These are phyloP conservation scores for Grosmannia serpens DNA, from an alignment of 2,329 filamentous ascomycete genomes.

Conservation along the genomic window DNA sequence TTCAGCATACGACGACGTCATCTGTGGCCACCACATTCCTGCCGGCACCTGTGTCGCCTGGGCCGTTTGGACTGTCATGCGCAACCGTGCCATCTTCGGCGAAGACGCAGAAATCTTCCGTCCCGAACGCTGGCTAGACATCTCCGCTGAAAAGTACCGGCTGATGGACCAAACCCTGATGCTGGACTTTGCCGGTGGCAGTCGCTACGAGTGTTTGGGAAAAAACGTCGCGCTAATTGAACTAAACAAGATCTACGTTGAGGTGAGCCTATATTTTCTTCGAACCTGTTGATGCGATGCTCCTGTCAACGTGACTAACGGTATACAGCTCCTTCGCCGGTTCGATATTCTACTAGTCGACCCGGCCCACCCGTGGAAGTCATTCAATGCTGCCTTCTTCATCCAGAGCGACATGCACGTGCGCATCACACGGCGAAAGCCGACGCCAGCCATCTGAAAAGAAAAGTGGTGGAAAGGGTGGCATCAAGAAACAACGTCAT, in stretches of 20 bases:
- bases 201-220: constrained; percentile 26
- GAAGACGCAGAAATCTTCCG: constrained; percentile 27
- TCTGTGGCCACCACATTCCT: constrained; percentile 29
- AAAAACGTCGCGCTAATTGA: constrained; percentile 31
- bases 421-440: constrained; percentile 4
- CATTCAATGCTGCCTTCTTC: constrained; percentile 3
- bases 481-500: too few relatives aligned
- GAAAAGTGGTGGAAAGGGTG: not conserved
- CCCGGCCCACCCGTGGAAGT: not conserved
- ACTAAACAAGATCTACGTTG: constrained; percentile 23
- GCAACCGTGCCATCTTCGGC: constrained; percentile 23
- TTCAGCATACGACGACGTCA: constrained; percentile 25
- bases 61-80: constrained; percentile 19
- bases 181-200: constrained; percentile 27
- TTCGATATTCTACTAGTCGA: not conserved
- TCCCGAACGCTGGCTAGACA: constrained; percentile 34
- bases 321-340: not conserved
- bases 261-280: constrained; percentile 1
- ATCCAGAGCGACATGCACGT: constrained; percentile 11
- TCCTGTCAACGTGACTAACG: not conserved
- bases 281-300: not conserved
- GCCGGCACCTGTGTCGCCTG: constrained; percentile 22
- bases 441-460: too few relatives aligned
- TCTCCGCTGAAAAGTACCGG: constrained; percentile 12
- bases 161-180: constrained; percentile 19